Conservation (phyloP, 176 grass and related monocot genomes). For the Calamus simplicifolius region DNA sequence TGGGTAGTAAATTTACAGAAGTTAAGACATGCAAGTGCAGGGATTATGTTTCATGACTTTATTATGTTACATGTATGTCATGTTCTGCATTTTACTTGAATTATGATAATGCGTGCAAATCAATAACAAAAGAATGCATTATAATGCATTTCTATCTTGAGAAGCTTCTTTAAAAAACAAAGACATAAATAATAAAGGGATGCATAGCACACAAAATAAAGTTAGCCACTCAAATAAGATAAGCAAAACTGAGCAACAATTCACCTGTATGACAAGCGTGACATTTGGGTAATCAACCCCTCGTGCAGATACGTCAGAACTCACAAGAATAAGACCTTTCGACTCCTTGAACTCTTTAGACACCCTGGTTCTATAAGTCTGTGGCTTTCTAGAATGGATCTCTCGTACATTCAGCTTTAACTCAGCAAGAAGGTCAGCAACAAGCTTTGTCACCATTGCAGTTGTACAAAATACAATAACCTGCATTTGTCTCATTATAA, state of each 20-base stretch:
- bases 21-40: too few relatives aligned
- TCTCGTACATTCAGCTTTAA: slow-evolving; percentile 85
- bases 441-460: slow-evolving; percentile 83
- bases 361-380: slow-evolving; percentile 90
- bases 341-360: slow-evolving; percentile 98
- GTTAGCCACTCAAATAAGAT: too few relatives aligned
- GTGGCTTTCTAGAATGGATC: slow-evolving; percentile 93
- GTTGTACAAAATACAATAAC: slow-evolving; percentile 98
- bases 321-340: slow-evolving; percentile 93
- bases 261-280: slow-evolving; percentile 94
- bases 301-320: slow-evolving; percentile 89
- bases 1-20: too few relatives aligned
- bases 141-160: too few relatives aligned
- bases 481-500: slow-evolving; percentile 33
- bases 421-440: slow-evolving; percentile 72
- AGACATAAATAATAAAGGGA: too few relatives aligned
- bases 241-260: neutral
- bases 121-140: too few relatives aligned
- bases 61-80: neutral
- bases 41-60: too few relatives aligned
- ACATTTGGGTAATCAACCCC: slow-evolving; percentile 99
- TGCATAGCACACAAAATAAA: too few relatives aligned
- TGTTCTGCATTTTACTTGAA: neutral
- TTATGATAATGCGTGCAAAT: too few relatives aligned
- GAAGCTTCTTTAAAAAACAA: too few relatives aligned